Base-by-base conservation (phyloP, 1,284 basidiomycete species). In the Tilletia horrida region DNA sequence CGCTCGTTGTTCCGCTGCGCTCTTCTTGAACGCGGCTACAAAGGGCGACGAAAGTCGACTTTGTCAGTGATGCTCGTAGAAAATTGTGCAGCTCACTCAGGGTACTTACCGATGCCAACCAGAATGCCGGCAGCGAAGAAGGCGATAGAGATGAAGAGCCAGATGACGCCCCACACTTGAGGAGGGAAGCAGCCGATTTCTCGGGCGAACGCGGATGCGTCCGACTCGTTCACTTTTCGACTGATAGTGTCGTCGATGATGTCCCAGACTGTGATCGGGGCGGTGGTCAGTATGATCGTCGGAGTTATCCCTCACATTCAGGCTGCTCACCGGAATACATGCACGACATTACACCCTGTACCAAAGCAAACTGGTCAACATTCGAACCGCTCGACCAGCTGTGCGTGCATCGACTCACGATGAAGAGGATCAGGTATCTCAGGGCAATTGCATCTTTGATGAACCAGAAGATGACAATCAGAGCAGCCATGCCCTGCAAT, bases 221-320 rank as follows among this genome's bases (percentile, higher is more conserved):
- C 95, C 1, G 91, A 93, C 25, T 88, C 87, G 77, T 97, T 95
- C 71, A 93, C 89, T 83, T 96, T 96, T 64, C 93, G 86, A 14
- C 88, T 59, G 67, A 97, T 88, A 2, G 93, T 92, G 80, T 97
- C 93, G 76, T 93, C 91, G 88, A 78, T 66, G 57, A 78, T 72
- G 68, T 80, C 73, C 68, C 71, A 71, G 6, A 77, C 70, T 23
- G 63, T 7, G n/a, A 59, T 14, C 35, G 47, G 45, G 21, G 40
- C 14, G 45, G 18, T 21, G 2, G 4, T n/a, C 35, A 25, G 29
- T 23, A 27, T n/a, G 35, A 57, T 8, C 9, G 18, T 9, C 43
- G 43, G 18, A 23, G 45, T 16, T 25, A 45, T 40, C 16, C 3
- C 16, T 25, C 47, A 48, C 47, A 25, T 48, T 8, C 23, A n/a